Percentiles rank a stretch among this genome's conserved stretches.
Evolutionary conservation across 2,329 filamentous ascomycete genomes (phyloP).

Genomic region (Calcarisporium arbuscula): DNA sequence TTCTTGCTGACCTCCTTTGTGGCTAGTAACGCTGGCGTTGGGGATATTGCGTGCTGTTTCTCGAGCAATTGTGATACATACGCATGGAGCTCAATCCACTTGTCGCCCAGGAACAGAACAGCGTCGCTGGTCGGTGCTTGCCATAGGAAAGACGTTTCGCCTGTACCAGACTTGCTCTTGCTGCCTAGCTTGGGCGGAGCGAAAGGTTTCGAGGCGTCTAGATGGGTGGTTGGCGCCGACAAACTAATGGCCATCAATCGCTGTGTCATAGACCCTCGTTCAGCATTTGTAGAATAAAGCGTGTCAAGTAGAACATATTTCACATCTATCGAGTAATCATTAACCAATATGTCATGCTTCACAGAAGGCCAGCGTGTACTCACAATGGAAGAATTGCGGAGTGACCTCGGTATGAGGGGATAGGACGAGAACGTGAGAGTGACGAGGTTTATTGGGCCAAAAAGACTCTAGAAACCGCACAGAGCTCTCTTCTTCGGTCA

Average conservation of each 20-base stretch:
- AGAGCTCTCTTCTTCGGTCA: conserved; percentile 64
- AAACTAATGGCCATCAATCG: conserved; percentile 74
- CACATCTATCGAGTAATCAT: conserved; percentile 44
- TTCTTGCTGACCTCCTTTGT: conserved; percentile 59
- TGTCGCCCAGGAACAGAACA: conserved; percentile 73
- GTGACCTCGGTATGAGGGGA: conserved; percentile 77
- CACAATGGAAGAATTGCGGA: conserved; percentile 74
- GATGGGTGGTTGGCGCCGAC: conserved; percentile 58
- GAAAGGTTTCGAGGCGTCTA: conserved; percentile 57
- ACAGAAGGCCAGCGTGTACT: conserved; percentile 13
- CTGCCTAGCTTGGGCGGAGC: conserved; percentile 29
- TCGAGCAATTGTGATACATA: conserved; percentile 64
- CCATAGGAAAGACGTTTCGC: conserved; percentile 65
- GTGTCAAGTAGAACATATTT: conserved; percentile 75
- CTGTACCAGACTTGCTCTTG: conserved; percentile 16
- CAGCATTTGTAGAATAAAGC: conserved; percentile 54
- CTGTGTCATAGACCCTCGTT: conserved; percentile 37
- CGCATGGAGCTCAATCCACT: conserved; percentile 79
- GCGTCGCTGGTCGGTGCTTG: conserved; percentile 80
- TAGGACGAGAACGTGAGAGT: conserved; percentile 76
- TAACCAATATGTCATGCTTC: neutral
- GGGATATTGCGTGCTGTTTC: conserved; percentile 26
- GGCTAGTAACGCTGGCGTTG: conserved; percentile 33
- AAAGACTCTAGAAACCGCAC: conserved; percentile 79
- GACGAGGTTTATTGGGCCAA: conserved; percentile 60